Conservation (phyloP, 306 rosid genomes). For the Biancaea sappan region DNA sequence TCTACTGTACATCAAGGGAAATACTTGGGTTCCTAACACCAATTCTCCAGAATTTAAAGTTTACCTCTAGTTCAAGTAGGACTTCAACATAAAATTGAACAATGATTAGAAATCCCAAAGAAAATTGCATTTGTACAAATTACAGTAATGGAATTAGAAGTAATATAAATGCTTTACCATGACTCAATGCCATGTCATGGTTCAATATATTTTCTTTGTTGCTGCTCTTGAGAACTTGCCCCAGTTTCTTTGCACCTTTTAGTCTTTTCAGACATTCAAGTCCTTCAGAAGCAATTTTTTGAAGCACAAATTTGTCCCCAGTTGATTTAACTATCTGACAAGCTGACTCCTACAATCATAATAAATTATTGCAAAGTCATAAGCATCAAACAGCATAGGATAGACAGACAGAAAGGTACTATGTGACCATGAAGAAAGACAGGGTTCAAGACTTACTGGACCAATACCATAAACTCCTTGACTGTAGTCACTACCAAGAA, state of each 20-base stretch:
- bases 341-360: conserved; percentile 63
- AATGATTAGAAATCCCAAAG: conserved; percentile 6
- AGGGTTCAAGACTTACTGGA: conserved; percentile 53
- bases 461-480: conserved; percentile 78
- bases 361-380: conserved; percentile 27
- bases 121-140: neutral
- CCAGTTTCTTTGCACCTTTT: conserved; percentile 44
- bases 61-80: neutral
- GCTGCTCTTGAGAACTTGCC: conserved; percentile 30
- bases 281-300: conserved; percentile 77
- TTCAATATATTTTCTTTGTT: conserved; percentile 36
- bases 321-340: conserved; percentile 69
- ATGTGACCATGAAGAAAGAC: conserved; percentile 19
- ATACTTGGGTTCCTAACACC: too few relatives aligned
- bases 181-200: conserved; percentile 20
- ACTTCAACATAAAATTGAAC: neutral
- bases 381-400: conserved; percentile 20
- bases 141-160: conserved; percentile 20
- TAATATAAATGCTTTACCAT: conserved; percentile 27
- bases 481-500: conserved; percentile 82
- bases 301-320: conserved; percentile 67
- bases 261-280: conserved; percentile 59
- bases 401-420: conserved; percentile 1
- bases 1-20: too few relatives aligned
- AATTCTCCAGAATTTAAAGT: neutral